These are phyloP conservation scores for Pyronema domesticum DNA, from an alignment of 495 filamentous ascomycete species.

Conservation along the genomic window DNA sequence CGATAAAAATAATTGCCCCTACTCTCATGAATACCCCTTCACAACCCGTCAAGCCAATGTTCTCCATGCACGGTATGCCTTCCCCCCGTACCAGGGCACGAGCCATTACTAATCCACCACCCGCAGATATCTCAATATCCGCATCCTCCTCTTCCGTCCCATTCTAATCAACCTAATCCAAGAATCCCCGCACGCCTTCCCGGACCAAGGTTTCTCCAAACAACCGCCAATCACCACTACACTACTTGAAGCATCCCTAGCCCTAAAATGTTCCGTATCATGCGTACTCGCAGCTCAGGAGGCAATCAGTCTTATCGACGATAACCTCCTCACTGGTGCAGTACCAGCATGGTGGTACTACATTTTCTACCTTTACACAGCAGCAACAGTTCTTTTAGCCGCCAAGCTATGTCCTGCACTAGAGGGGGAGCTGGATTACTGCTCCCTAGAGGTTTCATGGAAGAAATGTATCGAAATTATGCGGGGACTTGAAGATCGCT, in stretches of 20 bases:
- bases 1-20: background rate
- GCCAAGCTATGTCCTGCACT: conserved; percentile 3
- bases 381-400: conserved; percentile 2
- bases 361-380: conserved; percentile 3
- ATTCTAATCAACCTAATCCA: conserved; percentile 5
- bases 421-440: background rate
- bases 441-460: conserved; percentile 3
- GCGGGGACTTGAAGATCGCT: background rate
- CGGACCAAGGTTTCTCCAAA: background rate
- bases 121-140: conserved; percentile 3
- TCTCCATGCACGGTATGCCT: background rate
- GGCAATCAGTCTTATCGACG: conserved; percentile 1
- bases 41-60: background rate
- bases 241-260: background rate
- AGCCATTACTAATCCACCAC: background rate
- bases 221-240: background rate
- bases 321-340: background rate
- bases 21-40: background rate
- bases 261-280: conserved; percentile 2
- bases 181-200: background rate
- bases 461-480: conserved; percentile 2
- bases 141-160: conserved; percentile 4
- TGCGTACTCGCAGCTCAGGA: conserved; percentile 4
- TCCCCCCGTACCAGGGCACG: background rate
- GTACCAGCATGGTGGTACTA: conserved; percentile 7